A percentile compares a stretch with the other conserved stretches of the same genome.
Conservation (phyloP, 1,284 basidiomycete genomes). For the Pascua guehoae region DNA sequence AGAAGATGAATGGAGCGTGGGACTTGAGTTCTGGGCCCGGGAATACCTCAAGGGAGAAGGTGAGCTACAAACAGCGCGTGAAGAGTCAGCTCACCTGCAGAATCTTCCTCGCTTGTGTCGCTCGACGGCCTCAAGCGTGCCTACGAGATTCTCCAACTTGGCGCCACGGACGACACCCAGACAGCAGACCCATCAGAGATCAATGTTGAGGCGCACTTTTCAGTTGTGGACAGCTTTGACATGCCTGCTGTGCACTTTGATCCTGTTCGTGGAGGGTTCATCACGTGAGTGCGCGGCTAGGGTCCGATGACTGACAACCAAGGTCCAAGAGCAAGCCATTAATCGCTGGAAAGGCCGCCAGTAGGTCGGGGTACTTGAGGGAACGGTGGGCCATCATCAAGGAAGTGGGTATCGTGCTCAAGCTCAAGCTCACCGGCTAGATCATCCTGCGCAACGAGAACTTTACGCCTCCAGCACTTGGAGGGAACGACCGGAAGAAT, state of each 20-base stretch:
- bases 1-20: slow-evolving; percentile 52
- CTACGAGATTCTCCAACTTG: slow-evolving; percentile 74
- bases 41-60: slow-evolving; percentile 92
- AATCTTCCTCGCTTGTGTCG: slow-evolving; percentile 36
- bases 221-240: slow-evolving; percentile 83
- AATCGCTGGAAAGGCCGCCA: slow-evolving; percentile 72
- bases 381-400: slow-evolving; percentile 82
- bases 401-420: slow-evolving; percentile 54
- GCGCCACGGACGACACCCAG: slow-evolving; percentile 55
- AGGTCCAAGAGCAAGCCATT: slow-evolving; percentile 56
- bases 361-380: slow-evolving; percentile 68
- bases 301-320: slow-evolving; percentile 20
- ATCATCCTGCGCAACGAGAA: slow-evolving; percentile 87
- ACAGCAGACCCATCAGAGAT: slow-evolving; percentile 58
- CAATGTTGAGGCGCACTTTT: slow-evolving; percentile 79
- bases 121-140: slow-evolving; percentile 65
- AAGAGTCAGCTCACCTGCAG: slow-evolving; percentile 17
- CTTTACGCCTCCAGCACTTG: slow-evolving; percentile 88
- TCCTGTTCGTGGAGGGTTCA: slow-evolving; percentile 56
- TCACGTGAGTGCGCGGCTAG: slow-evolving; percentile 15
- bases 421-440: slow-evolving; percentile 20
- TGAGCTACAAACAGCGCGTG: slow-evolving; percentile 40
- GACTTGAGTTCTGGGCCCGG: slow-evolving; percentile 75
- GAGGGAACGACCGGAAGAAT: slow-evolving; percentile 74
- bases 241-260: slow-evolving; percentile 94